Percentiles rank a stretch among this genome's conserved stretches.
Evolutionary conservation across 164 flowering plant species (phyloP).

Genomic region (Liriodendron chinense): DNA sequence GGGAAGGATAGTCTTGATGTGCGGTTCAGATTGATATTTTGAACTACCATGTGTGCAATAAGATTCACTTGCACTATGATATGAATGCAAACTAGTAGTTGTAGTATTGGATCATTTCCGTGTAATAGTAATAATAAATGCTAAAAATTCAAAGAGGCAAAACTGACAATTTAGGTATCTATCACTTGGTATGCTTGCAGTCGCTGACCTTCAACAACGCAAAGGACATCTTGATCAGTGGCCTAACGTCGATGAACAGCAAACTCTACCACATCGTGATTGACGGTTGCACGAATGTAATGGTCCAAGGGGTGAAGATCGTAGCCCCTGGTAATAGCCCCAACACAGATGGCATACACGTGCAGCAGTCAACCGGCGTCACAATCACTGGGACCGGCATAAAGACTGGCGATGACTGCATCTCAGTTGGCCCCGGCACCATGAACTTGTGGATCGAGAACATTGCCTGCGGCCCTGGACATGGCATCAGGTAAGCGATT

Average conservation of each 20-base stretch:
- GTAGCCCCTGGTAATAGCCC: conserved; percentile 34
- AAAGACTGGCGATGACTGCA: conserved; percentile 23
- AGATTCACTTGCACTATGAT: background rate
- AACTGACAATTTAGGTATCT: background rate
- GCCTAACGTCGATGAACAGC: conserved; percentile 31
- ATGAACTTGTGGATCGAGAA: conserved; percentile 19
- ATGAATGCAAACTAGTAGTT: background rate
- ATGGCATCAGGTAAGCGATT: conserved; percentile 25
- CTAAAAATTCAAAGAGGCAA: background rate
- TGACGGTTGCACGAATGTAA: conserved; percentile 24
- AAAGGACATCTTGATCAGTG: conserved; percentile 13
- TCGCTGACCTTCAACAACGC: conserved; percentile 19
- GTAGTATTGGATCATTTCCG: background rate
- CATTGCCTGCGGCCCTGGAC: conserved; percentile 32
- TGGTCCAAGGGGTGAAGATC: conserved; percentile 18
- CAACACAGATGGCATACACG: conserved; percentile 42
- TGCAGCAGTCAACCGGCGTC: conserved; percentile 26
- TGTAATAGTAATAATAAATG: background rate
- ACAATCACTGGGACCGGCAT: conserved; percentile 18
- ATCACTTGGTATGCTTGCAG: conserved; percentile 10
- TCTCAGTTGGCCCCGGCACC: conserved; percentile 34
- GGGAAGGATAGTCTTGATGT: background rate
- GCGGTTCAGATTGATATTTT: background rate
- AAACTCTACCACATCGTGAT: conserved; percentile 25
- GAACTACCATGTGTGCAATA: background rate